These are phyloP conservation scores for Metschnikowia proteae DNA, from an alignment of 805 yeast species.

Conservation along the genomic window DNA sequence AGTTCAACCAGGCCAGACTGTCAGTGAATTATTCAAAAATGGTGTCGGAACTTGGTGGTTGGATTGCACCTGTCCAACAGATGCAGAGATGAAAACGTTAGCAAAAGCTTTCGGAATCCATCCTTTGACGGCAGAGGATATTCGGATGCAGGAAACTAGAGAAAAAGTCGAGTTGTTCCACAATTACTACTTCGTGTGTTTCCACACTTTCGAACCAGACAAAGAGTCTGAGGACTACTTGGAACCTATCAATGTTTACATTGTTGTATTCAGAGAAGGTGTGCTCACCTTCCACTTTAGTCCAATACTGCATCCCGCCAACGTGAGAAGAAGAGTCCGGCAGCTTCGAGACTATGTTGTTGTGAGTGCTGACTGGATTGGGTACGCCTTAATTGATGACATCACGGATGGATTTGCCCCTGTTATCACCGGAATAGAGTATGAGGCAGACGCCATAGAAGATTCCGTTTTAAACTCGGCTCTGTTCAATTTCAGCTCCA, in stretches of 20 bases:
- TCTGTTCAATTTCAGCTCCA: slow-evolving; percentile 66
- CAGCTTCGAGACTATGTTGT: slow-evolving; percentile 74
- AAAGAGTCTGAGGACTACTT: slow-evolving; percentile 74
- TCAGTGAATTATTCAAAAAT: slow-evolving; percentile 64
- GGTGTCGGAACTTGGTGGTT: slow-evolving; percentile 92
- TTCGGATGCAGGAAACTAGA: slow-evolving; percentile 92
- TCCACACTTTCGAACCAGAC: slow-evolving; percentile 93
- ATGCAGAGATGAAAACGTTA: slow-evolving; percentile 86
- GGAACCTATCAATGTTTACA: slow-evolving; percentile 68
- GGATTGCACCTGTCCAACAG: slow-evolving; percentile 92
- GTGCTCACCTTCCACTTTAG: slow-evolving; percentile 57
- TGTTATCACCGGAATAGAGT: slow-evolving; percentile 69
- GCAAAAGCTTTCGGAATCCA: slow-evolving; percentile 95
- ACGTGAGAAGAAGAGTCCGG: slow-evolving; percentile 77
- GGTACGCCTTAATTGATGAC: slow-evolving; percentile 79
- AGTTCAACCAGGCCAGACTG: slow-evolving; percentile 59
- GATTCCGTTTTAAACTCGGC: slow-evolving; percentile 81
- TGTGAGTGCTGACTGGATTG: slow-evolving; percentile 77
- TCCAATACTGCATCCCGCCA: slow-evolving; percentile 58
- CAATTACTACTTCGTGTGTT: slow-evolving; percentile 89
- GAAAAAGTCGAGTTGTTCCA: slow-evolving; percentile 93
- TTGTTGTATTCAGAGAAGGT: slow-evolving; percentile 60
- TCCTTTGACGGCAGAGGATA: slow-evolving; percentile 97
- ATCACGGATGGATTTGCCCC: slow-evolving; percentile 84
- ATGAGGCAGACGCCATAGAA: slow-evolving; percentile 79